Evolutionary conservation across 257 asterid genomes (phyloP).

Genomic region (Voacanga thouarsii): DNA sequence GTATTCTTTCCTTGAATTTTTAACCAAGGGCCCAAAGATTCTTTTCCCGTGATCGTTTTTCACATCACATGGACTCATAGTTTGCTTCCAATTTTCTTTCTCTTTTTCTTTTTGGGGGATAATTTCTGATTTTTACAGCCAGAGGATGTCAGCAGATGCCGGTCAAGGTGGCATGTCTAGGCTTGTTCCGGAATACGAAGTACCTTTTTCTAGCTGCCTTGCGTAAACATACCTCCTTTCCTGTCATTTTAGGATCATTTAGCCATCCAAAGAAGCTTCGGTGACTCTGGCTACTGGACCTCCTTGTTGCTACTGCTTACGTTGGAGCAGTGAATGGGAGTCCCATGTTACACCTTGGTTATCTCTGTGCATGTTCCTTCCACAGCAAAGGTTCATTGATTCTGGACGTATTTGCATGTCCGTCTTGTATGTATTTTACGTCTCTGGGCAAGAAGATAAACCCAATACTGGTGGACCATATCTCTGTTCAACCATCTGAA

Average conservation of each 20-base stretch:
- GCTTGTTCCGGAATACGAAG: too few relatives aligned
- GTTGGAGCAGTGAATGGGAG: too few relatives aligned
- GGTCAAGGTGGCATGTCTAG: not conserved
- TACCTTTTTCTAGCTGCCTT: too few relatives aligned
- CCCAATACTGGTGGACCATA: constrained; percentile 5
- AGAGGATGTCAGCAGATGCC: not conserved
- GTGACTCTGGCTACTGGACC: too few relatives aligned
- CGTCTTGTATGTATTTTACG: not conserved
- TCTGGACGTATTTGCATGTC: not conserved
- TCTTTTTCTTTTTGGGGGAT: not conserved
- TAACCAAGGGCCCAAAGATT: not conserved
- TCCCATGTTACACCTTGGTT: not conserved
- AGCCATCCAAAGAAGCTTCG: too few relatives aligned
- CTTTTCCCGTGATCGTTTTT: constrained; percentile 1
- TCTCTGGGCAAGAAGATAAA: not conserved
- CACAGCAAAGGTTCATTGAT: constrained; percentile 7
- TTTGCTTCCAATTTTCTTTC: not conserved
- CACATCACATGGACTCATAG: not conserved
- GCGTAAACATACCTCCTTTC: too few relatives aligned
- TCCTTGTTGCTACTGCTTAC: not conserved
- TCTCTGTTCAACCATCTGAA: not conserved
- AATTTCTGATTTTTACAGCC: not conserved
- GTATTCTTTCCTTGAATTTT: not conserved
- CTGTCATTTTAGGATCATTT: too few relatives aligned
- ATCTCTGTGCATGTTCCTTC: constrained; percentile 2